These are phyloP conservation scores for Gentiana straminea DNA, from an alignment of 257 asterid species.

Conservation along the genomic window DNA sequence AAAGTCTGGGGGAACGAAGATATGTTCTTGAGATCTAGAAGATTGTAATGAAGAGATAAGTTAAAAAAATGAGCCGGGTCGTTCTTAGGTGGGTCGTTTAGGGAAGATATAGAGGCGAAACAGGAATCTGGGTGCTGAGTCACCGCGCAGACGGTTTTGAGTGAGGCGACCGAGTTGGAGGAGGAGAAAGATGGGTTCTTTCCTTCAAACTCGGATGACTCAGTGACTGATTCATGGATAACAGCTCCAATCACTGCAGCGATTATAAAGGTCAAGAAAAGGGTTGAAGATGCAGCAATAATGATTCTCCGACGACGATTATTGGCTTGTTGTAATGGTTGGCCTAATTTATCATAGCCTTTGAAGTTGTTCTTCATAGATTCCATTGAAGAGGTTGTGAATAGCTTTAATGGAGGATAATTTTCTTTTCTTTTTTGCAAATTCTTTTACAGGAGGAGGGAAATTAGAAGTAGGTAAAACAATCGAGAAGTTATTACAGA, in stretches of 20 bases:
- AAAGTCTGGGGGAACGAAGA: slow-evolving; percentile 24
- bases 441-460: not conserved
- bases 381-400: slow-evolving; percentile 22
- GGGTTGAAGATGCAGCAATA: slow-evolving; percentile 20
- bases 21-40: slow-evolving; percentile 27
- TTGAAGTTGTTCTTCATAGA: slow-evolving; percentile 29
- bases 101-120: slow-evolving; percentile 49
- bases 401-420: not conserved
- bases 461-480: too few relatives aligned
- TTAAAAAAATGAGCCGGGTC: slow-evolving; percentile 58
- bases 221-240: slow-evolving; percentile 27
- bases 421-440: too few relatives aligned
- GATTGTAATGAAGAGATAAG: slow-evolving; percentile 49
- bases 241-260: slow-evolving; percentile 25
- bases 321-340: slow-evolving; percentile 15
- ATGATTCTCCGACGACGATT: slow-evolving; percentile 13
- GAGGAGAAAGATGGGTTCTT: slow-evolving; percentile 8
- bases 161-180: slow-evolving; percentile 40
- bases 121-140: slow-evolving; percentile 74
- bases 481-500: too few relatives aligned
- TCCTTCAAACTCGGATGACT: slow-evolving; percentile 12
- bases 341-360: slow-evolving; percentile 54
- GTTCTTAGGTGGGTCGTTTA: slow-evolving; percentile 35
- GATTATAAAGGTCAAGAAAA: slow-evolving; percentile 24
- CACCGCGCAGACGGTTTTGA: slow-evolving; percentile 58